Base-by-base conservation (phyloP, 1,139 yeast species). In the Suhomyces terraborum region DNA sequence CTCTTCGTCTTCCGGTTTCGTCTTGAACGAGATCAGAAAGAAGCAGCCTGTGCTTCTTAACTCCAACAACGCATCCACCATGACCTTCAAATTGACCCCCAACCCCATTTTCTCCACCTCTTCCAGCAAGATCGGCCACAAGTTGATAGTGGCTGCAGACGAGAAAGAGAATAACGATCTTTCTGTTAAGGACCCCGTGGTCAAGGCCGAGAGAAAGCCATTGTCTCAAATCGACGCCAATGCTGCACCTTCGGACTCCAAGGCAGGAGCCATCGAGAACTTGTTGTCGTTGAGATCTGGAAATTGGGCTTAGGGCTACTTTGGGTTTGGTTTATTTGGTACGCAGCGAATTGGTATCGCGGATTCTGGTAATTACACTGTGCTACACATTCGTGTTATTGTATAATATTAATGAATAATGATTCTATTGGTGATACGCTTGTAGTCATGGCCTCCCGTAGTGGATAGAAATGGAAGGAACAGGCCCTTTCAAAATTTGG, bases 281-380 rank as follows among this genome's bases (percentile, higher is more conserved):
- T 66, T 75, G 49, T 62, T 75, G 37, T 63, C 76, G 27, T 64
- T 75, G 50, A 66, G 68, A 53, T 56, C 66, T 8, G 75, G 75
- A 8, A 64, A 62, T 45, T 69, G 72, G 73, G 59, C 55, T 18
- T 60, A 51, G 42, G 22, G 14, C n/a, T n/a, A n/a, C n/a, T n/a
- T n/a, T n/a, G n/a, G n/a, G n/a, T n/a, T n/a, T n/a, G n/a, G n/a
- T n/a, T 3, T 14, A n/a, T 19, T 14, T 24, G 27, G 30, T 25
- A 22, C 16, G 27, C 6, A 19, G 8, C 16, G n/a, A n/a, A n/a
- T n/a, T n/a, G n/a, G n/a, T n/a, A n/a, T n/a, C n/a, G n/a, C n/a
- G 22, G 24, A 12, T 20, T 30, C 32, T 30, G 32, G 32, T 30
- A 30, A 30, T 30, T 30, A 25, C 21, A 30, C 23, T 36, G 22